phyloP scores from a whole-genome alignment of 371 early-diverging fungal species.

The Apophysomyces trapeziformis region DNA sequence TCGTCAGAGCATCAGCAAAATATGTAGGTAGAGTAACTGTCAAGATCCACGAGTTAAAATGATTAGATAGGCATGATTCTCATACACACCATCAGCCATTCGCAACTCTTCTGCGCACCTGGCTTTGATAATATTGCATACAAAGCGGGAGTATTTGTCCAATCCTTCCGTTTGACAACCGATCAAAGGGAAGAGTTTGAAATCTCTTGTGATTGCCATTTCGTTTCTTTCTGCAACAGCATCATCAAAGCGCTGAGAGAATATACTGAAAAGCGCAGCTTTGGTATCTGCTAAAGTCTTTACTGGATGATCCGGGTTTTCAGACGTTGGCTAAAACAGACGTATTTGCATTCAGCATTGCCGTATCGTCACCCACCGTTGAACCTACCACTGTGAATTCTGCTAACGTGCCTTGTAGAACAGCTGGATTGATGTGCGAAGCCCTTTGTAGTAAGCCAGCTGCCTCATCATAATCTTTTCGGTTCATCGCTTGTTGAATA shows the following conservation, averaged over 20 bases:
- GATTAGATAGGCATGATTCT: slow-evolving; percentile 15
- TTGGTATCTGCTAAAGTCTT: slow-evolving; percentile 67
- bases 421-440: slow-evolving; percentile 59
- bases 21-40: slow-evolving; percentile 40
- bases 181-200: slow-evolving; percentile 88
- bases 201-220: slow-evolving; percentile 79
- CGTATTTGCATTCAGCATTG: not conserved
- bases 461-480: slow-evolving; percentile 78
- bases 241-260: slow-evolving; percentile 77
- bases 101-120: slow-evolving; percentile 72
- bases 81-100: slow-evolving; percentile 37
- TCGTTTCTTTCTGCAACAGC: slow-evolving; percentile 76
- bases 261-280: slow-evolving; percentile 65
- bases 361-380: not conserved
- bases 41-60: not conserved
- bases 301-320: slow-evolving; percentile 69
- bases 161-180: slow-evolving; percentile 83
- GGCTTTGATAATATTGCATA: slow-evolving; percentile 76
- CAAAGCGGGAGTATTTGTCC: slow-evolving; percentile 84
- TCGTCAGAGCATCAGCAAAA: slow-evolving; percentile 76
- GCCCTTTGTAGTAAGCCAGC: slow-evolving; percentile 73
- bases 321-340: slow-evolving; percentile 54
- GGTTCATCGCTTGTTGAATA: slow-evolving; percentile 71
- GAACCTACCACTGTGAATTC: slow-evolving; percentile 60
- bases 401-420: slow-evolving; percentile 78